phyloP scores from a whole-genome alignment of 78 protist species.

The Guillardia theta region DNA sequence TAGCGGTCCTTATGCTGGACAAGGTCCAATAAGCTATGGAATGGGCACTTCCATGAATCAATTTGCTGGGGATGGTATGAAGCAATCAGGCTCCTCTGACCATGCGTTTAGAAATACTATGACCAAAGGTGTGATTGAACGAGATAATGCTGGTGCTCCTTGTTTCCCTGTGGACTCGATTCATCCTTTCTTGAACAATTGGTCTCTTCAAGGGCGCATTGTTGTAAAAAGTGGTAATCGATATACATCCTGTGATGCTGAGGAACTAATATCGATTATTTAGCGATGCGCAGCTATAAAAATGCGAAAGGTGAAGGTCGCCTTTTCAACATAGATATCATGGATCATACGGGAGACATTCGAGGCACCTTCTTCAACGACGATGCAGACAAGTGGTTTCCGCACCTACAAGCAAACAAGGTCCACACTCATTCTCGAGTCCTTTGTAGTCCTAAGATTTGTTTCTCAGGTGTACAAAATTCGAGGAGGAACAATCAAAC shows the following conservation, averaged over 20 bases:
- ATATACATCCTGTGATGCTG: not conserved
- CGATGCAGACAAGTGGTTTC: not conserved
- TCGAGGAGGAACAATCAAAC: not conserved
- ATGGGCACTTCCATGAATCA: too few species aligned
- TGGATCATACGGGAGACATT: not conserved
- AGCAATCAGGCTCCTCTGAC: not conserved
- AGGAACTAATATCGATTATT: not conserved
- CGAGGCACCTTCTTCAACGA: slow-evolving; percentile 22
- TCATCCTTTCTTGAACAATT: not conserved
- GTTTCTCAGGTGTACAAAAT: not conserved
- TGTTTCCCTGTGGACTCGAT: not conserved
- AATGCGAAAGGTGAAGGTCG: not conserved
- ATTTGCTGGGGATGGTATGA: not conserved
- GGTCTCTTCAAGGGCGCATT: not conserved
- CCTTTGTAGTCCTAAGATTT: not conserved
- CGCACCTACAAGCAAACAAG: not conserved
- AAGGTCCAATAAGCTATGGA: too few species aligned
- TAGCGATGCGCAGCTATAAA: not conserved
- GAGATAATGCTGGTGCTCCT: not conserved
- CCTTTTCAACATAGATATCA: not conserved
- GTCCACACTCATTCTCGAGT: not conserved
- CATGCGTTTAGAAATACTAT: not conserved
- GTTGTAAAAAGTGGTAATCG: not conserved
- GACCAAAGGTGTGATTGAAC: not conserved
- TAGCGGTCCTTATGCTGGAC: too few species aligned